Base-by-base conservation (phyloP, 2,329 filamentous ascomycete species). In the Microsporum audouinii region DNA sequence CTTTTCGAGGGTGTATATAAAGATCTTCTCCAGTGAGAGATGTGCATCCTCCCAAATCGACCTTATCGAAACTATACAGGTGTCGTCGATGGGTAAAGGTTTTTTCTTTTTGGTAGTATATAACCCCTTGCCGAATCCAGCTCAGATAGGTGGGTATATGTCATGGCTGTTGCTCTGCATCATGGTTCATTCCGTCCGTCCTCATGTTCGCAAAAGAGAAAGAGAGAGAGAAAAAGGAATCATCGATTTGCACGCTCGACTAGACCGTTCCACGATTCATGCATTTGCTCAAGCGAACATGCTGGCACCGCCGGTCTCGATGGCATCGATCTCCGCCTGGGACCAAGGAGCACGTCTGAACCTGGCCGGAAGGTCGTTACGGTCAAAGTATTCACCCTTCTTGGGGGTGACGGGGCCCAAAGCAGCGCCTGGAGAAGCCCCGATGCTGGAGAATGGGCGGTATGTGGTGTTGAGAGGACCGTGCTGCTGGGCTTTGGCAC, bases 271-370 rank as follows among this genome's bases (percentile, higher is more conserved):
- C 17, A 1, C 1, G 17, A 23, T 23, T 23, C 17, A 23, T 23
- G 23, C 10, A 12, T 2, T 12, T 7, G 8, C 68, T 72, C 74
- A 84, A 64, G 76, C 79, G 67, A 79, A 81, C 66, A 84, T 69
- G 70, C 83, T 87, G 38, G 92, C 94, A 61, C 94, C 94, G 60
- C 91, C 94, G 61, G 89, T 94, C 83, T 96, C 91, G 70, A 99
- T 83, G 27, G 91, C 91, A 75, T 97, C 94, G 63, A 99, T 99
- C 82, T 99, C 94, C 49, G 86, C 85, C 68, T 86, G 76, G 41
- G 83, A 86, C 77, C 91, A 88, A 10, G 84, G 82, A 57, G 83
- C 78, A 66, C 90, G 83, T 70, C 86, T 84, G 83, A 96, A 99
- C 69, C 92, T 84, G 65, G 80, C 73, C 17, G 94, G 92, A 29